Base-by-base conservation (phyloP, 495 filamentous ascomycete species). In the Chaetomium cochliodes region DNA sequence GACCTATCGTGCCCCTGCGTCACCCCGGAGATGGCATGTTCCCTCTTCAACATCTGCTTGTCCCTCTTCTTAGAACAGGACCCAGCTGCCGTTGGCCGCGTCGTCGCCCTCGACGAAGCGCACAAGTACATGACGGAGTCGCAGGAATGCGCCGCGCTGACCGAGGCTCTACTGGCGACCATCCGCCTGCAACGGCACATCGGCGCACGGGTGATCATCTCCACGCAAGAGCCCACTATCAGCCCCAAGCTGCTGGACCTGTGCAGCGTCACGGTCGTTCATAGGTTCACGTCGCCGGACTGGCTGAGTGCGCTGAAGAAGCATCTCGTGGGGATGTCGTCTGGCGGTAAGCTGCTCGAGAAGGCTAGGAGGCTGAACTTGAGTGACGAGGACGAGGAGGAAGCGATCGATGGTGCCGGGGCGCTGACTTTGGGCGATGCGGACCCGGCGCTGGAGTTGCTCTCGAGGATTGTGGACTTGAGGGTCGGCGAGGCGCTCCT, bases 141-240 rank as follows among this genome's bases (percentile, higher is more conserved):
- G 5, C 50, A 69, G 5, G 76, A 78, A 57, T 81, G 58, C 72
- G 76, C 65, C 26, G 79, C 86, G 0, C 84, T 92, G 50, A 92
- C 88, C 0, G 81, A 90, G 30, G 82, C 80, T 2, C 76, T 93
- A 5, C 78, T 93, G 0, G 80, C 81, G 0, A 80, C 80, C 0
- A 89, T 93, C 69, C 81, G 90, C 5, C 80, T 85, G 49, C 89
- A 93, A 69, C 86, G 90, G 11, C 90, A 93, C 70, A 72, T 87
- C 0, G 90, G 79, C 5, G 78, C 83, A 0, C 81, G 89, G 1
- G 77, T 92, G 16, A 63, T 93, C 44, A 87, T 93, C 37, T 85
- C 90, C 0, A 93, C 91, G 0, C 89, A 94, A 69, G 91, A 93
- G 65, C 91, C 91, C 0, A 92, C 89, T 0, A 85, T 93, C 47